A percentile compares a stretch with the other conserved stretches of the same genome.
These are phyloP conservation scores for Talaromyces adpressus DNA, from an alignment of 495 filamentous ascomycete genomes.

Conservation along the genomic window DNA sequence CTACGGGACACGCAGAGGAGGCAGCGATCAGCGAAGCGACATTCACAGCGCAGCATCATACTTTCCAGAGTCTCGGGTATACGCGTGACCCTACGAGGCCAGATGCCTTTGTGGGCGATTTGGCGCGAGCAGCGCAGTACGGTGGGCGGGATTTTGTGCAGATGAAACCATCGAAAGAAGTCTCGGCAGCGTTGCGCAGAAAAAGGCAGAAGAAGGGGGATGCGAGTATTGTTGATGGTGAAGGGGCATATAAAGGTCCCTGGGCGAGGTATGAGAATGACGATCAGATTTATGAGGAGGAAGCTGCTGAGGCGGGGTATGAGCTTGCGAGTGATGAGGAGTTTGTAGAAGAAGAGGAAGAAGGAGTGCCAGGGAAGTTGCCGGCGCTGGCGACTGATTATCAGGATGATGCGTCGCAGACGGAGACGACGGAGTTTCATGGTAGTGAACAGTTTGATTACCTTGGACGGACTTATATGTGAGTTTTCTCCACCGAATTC, in stretches of 20 bases:
- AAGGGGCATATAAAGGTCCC: slow-evolving; percentile 81
- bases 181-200: slow-evolving; percentile 53
- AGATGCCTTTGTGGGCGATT: slow-evolving; percentile 47
- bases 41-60: slow-evolving; percentile 75
- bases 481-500: neutral
- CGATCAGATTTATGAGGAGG: slow-evolving; percentile 54
- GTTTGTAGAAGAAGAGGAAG: slow-evolving; percentile 62
- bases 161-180: slow-evolving; percentile 58
- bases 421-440: slow-evolving; percentile 83
- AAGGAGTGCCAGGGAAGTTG: slow-evolving; percentile 38
- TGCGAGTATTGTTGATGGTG: slow-evolving; percentile 73
- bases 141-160: slow-evolving; percentile 52
- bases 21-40: slow-evolving; percentile 82
- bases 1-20: slow-evolving; percentile 85
- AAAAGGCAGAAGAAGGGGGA: slow-evolving; percentile 81
- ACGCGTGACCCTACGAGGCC: slow-evolving; percentile 47
- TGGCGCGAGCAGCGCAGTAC: slow-evolving; percentile 39
- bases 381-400: slow-evolving; percentile 53
- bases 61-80: slow-evolving; percentile 60
- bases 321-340: slow-evolving; percentile 73
- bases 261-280: slow-evolving; percentile 82
- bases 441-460: slow-evolving; percentile 82
- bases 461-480: slow-evolving; percentile 67
- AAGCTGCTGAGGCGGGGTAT: slow-evolving; percentile 41
- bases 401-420: slow-evolving; percentile 42